Evolutionary conservation across 495 filamentous ascomycete genomes (phyloP).

Genomic region (Chaetomidium leptoderma): DNA sequence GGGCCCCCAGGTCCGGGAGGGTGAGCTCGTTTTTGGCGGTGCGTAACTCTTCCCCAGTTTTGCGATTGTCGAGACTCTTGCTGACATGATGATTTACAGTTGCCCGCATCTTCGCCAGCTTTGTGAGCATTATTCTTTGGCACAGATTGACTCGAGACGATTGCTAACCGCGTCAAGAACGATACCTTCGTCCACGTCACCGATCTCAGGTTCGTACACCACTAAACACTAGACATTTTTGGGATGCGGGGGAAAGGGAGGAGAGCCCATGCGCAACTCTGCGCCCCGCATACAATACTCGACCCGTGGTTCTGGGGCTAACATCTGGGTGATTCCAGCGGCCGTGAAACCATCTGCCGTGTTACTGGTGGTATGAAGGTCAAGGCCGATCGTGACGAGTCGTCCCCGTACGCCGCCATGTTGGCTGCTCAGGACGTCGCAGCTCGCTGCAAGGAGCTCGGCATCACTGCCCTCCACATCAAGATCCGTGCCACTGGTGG

Average conservation of each 20-base stretch:
- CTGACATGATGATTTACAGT: conserved; percentile 42
- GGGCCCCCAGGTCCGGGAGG: conserved; percentile 68
- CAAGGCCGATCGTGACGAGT: conserved; percentile 99
- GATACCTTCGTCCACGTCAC: conserved; percentile 89
- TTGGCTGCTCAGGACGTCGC: conserved; percentile 97
- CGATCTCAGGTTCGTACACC: conserved; percentile 82
- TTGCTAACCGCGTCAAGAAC: conserved; percentile 18
- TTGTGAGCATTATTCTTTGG: conserved; percentile 19
- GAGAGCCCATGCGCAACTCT: conserved; percentile 13
- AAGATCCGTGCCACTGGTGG: conserved; percentile 99
- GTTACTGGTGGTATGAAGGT: conserved; percentile 99
- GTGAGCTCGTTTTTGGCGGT: conserved; percentile 91
- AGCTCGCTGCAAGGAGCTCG: conserved; percentile 96
- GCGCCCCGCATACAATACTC: conserved; percentile 2
- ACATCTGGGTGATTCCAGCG: conserved; percentile 72
- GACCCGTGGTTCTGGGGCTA: conserved; percentile 48
- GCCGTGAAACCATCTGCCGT: conserved; percentile 99
- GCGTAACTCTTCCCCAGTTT: conserved; percentile 7
- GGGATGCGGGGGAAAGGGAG: conserved; percentile 5
- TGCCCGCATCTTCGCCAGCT: conserved; percentile 96
- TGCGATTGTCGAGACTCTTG: neutral
- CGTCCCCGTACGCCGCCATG: conserved; percentile 99
- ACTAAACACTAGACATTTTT: conserved; percentile 19
- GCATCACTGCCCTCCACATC: conserved; percentile 98
- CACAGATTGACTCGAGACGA: neutral